Conservation (phyloP, 305 asterid species). For the Plantago coronopus region DNA sequence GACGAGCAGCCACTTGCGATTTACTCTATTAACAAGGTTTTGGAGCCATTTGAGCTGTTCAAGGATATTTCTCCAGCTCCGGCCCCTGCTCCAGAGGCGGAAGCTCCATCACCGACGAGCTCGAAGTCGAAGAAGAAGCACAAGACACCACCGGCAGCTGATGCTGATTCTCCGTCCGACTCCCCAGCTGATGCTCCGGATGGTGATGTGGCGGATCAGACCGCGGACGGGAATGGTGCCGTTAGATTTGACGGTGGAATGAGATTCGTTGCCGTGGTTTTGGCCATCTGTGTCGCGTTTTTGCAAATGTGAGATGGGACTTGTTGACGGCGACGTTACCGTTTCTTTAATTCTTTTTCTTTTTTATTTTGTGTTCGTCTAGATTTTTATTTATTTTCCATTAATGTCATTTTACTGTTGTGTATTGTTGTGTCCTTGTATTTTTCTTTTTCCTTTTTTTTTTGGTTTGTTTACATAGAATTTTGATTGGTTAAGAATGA, state of each 20-base stretch:
- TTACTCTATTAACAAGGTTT: conserved; percentile 55
- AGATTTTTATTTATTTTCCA: background rate
- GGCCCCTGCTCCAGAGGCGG: conserved; percentile 60
- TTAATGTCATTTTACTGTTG: too few species aligned
- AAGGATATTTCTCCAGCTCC: conserved; percentile 44
- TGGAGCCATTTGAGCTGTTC: conserved; percentile 66
- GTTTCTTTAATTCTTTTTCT: background rate
- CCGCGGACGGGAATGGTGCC: conserved; percentile 39
- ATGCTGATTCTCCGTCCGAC: conserved; percentile 43
- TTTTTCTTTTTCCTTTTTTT: too few species aligned
- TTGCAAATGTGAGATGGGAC: conserved; percentile 37
- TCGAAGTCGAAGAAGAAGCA: conserved; percentile 61
- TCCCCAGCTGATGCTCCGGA: conserved; percentile 77
- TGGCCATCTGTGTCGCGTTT: conserved; percentile 37
- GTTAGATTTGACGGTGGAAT: conserved; percentile 38
- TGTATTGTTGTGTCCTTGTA: too few species aligned
- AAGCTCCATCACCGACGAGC: background rate
- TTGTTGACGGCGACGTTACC: background rate
- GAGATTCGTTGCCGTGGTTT: conserved; percentile 32
- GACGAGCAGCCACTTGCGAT: conserved; percentile 69
- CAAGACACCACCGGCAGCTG: conserved; percentile 58
- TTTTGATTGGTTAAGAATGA: too few species aligned
- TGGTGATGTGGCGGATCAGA: conserved; percentile 55
- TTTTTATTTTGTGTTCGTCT: background rate
- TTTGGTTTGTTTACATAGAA: too few species aligned